These are phyloP conservation scores for Gardenia jasminoides DNA, from an alignment of 257 asterid species.

Conservation along the genomic window DNA sequence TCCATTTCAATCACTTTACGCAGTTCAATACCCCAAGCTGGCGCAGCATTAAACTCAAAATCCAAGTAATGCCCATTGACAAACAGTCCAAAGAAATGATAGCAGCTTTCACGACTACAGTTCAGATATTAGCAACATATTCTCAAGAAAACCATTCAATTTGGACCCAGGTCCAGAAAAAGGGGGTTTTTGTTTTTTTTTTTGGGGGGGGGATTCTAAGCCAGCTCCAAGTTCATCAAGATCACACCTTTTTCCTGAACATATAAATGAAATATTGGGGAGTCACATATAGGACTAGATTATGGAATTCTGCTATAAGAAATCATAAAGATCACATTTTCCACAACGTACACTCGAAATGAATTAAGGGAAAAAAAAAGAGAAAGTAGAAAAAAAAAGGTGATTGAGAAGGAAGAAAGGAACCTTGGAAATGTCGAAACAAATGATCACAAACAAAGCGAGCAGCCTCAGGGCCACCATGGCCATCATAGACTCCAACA, in stretches of 20 bases:
- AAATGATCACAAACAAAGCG: constrained; percentile 71
- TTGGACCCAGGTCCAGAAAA: neutral
- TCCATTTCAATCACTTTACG: neutral
- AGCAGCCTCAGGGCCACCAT: constrained; percentile 86
- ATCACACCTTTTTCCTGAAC: neutral
- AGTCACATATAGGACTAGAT: neutral
- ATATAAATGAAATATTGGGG: neutral
- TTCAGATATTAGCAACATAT: neutral
- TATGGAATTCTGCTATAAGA: neutral
- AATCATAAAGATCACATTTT: neutral
- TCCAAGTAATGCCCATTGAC: neutral
- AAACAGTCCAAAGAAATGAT: neutral
- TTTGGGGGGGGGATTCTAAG: too few species aligned
- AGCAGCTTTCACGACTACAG: neutral
- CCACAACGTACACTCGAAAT: neutral
- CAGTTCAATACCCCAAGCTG: neutral
- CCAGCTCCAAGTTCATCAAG: too few species aligned
- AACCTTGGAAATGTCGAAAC: constrained; percentile 75
- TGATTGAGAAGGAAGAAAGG: constrained; percentile 1
- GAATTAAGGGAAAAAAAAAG: neutral
- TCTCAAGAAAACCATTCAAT: neutral
- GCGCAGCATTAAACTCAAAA: neutral
- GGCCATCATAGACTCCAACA: constrained; percentile 89
- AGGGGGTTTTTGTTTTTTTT: too few species aligned
- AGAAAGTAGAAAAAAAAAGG: too few species aligned